A percentile compares a stretch with the other conserved stretches of the same genome.
These are phyloP conservation scores for Borealophlyctis nickersoniae DNA, from an alignment of 192 early-diverging fungal genomes.

Conservation along the genomic window DNA sequence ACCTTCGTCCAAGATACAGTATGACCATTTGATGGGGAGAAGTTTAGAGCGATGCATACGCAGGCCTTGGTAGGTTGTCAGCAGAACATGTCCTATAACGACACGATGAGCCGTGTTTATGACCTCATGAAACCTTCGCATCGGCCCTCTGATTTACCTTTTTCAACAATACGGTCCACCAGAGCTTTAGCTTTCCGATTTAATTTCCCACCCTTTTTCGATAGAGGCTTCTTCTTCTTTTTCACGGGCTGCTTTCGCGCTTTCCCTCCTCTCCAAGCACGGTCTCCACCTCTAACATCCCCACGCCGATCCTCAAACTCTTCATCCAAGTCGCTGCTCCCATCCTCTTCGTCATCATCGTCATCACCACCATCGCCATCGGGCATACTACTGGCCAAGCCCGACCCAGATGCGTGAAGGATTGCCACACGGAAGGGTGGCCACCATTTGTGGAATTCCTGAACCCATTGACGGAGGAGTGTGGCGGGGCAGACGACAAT, in stretches of 20 bases:
- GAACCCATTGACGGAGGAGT: constrained; percentile 53
- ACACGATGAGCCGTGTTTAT: constrained; percentile 4
- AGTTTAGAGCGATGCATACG: constrained; percentile 68
- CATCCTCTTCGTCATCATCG: constrained; percentile 20
- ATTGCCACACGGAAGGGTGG: constrained; percentile 85
- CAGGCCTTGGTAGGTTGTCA: constrained; percentile 85
- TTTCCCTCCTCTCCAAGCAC: constrained; percentile 4
- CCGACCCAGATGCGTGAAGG: constrained; percentile 82
- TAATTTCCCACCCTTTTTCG: constrained; percentile 45
- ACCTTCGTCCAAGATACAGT: constrained; percentile 90
- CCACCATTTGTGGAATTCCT: constrained; percentile 67
- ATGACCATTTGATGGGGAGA: constrained; percentile 76
- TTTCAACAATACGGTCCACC: constrained; percentile 36
- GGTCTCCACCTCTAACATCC: constrained; percentile 25
- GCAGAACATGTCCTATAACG: constrained; percentile 67
- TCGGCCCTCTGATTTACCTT: constrained; percentile 6
- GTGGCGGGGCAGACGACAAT: constrained; percentile 60
- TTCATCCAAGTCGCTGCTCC: constrained; percentile 25
- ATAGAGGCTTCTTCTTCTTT: constrained; percentile 21
- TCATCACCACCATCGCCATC: constrained; percentile 10
- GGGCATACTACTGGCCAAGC: constrained; percentile 42
- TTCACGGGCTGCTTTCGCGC: constrained; percentile 17
- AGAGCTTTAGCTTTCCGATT: constrained; percentile 39
- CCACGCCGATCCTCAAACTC: constrained; percentile 19
- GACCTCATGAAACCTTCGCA: no score